Base-by-base conservation (phyloP, 768 basidiomycete genomes). In the Rhodotorula paludigena region DNA sequence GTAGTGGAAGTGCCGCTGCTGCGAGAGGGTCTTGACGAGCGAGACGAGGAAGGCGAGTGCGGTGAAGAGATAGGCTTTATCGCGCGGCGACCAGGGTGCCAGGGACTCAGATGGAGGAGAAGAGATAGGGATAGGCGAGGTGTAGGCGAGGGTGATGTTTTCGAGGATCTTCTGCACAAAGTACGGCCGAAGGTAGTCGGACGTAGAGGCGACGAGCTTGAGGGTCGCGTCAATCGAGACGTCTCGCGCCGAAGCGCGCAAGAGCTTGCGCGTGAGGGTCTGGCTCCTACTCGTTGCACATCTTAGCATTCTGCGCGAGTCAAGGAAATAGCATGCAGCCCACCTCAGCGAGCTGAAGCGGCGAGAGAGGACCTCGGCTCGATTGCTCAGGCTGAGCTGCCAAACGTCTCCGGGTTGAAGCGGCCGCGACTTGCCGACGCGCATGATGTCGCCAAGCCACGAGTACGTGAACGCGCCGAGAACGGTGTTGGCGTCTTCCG, bases 1-100 rank as follows among this genome's bases (percentile, higher is more conserved):
- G 23, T 63, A 55, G 57, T 73, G 68, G 33, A 66, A 68, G 53
- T 74, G 74, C 30, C 73, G 72, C 10, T 73, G 72, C 42, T 73
- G 62, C 8, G 66, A 64, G 33, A 73, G 59, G 0, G 63, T 65
- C 39, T 63, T 68, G 41, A 32, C 8, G 2, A 65, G 35, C 63
- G 67, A 60, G n/a, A 53, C 60, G 42, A 52, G 20, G 56, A 73
- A 71, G 11, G 74, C 71, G 41, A 66, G 51, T 7, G 51, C 5
- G n/a, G 74, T 48, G 35, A 36, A 74, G 38, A 74, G 35, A 56
- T 74, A 74, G 9, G 74, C 74, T 15, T 62, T 61, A 7, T 71
- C 56, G 49, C 18, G n/a, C 2, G 56, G 57, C 16, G 54, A 39
- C 66, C 63, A 61, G 9, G 44, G n/a, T 1, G 41, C 21, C 14